A percentile compares a stretch with the other conserved stretches of the same genome.
Evolutionary conservation across 2,329 filamentous ascomycete species (phyloP).

Genomic region (Elsinoe ampelina): DNA sequence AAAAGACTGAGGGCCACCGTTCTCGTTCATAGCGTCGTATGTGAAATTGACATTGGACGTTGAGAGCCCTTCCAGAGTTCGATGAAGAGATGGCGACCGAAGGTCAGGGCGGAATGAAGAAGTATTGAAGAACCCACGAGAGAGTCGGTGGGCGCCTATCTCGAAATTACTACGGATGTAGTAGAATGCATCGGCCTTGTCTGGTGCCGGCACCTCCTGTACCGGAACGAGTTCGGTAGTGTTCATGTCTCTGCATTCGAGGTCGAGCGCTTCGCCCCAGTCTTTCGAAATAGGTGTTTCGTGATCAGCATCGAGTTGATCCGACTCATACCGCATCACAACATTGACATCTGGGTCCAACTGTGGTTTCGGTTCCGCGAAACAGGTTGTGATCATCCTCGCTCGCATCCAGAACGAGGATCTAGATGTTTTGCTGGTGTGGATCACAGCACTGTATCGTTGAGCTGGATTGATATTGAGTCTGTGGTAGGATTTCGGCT

Average conservation of each 20-base stretch:
- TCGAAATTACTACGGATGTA: slow-evolving; percentile 50
- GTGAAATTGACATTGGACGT: slow-evolving; percentile 23
- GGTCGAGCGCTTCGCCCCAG: slow-evolving; percentile 42
- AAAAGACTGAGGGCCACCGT: slow-evolving; percentile 19
- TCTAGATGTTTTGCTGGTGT: slow-evolving; percentile 35
- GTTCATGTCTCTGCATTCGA: slow-evolving; percentile 45
- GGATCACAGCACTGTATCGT: slow-evolving; percentile 57
- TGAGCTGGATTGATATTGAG: slow-evolving; percentile 59
- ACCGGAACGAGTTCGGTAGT: slow-evolving; percentile 39
- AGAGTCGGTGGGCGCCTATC: slow-evolving; percentile 49
- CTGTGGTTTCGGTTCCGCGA: slow-evolving; percentile 43
- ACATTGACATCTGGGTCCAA: slow-evolving; percentile 41
- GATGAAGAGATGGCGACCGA: slow-evolving; percentile 41
- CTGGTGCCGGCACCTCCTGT: slow-evolving; percentile 34
- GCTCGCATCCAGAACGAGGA: slow-evolving; percentile 42
- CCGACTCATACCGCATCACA: slow-evolving; percentile 38
- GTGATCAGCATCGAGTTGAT: slow-evolving; percentile 4
- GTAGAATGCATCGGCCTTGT: slow-evolving; percentile 43
- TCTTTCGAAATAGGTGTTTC: slow-evolving; percentile 35
- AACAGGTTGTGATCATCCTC: slow-evolving; percentile 52
- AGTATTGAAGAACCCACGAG: slow-evolving; percentile 50
- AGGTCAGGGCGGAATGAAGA: slow-evolving; percentile 45
- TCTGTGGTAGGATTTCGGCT: slow-evolving; percentile 45
- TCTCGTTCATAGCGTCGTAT: slow-evolving; percentile 12
- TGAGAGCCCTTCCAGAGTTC: slow-evolving; percentile 39